Evolutionary conservation across 345 rosid genomes (phyloP), one percentile per base, ranked within the genome.

Genomic region (Garcia nutans): DNA sequence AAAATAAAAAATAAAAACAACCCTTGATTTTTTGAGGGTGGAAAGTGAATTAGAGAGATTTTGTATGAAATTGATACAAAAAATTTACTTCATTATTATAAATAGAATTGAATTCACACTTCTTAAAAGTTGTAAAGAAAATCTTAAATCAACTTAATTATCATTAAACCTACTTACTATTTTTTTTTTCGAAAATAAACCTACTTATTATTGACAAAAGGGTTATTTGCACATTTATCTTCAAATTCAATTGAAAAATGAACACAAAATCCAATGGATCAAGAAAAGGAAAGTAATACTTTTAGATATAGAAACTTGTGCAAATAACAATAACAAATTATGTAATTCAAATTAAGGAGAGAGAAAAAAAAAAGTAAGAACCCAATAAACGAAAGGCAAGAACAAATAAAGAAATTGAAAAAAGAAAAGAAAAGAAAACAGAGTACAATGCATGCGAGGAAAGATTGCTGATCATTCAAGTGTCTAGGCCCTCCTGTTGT

Each of bases 381-480:
- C 42, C 37, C 10, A 2, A 31, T 2, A 63, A 33, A 47, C 13
- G 59, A 47, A 58, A 20, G 45, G 41, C 49, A 57, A 64, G 7
- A 70, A 52, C 8, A 52, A 17, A 86, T 75, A 66, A 66, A 74
- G 42, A 67, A 37, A 37, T 37, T 37, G 6, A 37, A 37, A 37
- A 37, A 37, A 37, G 6, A 37, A 2, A 37, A 61, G 6, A 37
- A 2, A 37, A 61, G 65, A 16, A 62, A 52, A 26, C 19, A 68
- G 80, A 75, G 65, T 22, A 44, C 76, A 63, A 56, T 77, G 80
- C 84, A 78, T 68, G 79, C 81, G 78, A 78, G 78, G n/a, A 31
- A 23, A 68, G 68, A 63, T 71, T 73, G 45, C 20, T 33, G 9
- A 20, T 23, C 42, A 15, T 23, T 72, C 49, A 73, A 33, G 69